phyloP scores from a whole-genome alignment of 2,329 filamentous ascomycete species.

The Penicillium digitatum region DNA sequence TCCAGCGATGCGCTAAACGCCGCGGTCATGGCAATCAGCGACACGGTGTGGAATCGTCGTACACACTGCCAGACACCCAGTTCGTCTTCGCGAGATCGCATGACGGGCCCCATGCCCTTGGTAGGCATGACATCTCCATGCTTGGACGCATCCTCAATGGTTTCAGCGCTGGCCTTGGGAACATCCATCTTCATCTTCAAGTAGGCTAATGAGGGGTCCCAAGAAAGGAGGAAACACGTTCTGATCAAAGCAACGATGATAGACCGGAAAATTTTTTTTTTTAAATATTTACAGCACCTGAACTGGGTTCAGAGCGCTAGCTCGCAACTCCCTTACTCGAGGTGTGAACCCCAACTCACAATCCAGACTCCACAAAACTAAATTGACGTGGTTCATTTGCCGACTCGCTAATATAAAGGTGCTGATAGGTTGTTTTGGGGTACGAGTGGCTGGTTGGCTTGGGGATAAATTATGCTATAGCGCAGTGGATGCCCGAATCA shows the following conservation, averaged over 20 bases:
- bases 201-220: background rate
- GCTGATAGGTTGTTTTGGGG: background rate
- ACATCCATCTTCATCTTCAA: background rate
- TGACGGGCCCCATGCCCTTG: constrained; percentile 18
- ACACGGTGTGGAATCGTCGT: constrained; percentile 34
- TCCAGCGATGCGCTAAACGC: constrained; percentile 44
- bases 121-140: background rate
- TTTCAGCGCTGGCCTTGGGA: background rate
- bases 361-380: background rate
- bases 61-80: constrained; percentile 40
- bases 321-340: too few species aligned
- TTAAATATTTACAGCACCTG: background rate
- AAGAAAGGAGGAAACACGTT: too few species aligned
- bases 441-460: background rate
- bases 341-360: background rate
- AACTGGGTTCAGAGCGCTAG: background rate
- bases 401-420: background rate
- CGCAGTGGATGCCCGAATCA: background rate
- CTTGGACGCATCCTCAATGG: constrained; percentile 2
- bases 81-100: constrained; percentile 40
- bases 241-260: too few species aligned
- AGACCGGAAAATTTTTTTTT: too few species aligned
- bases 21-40: constrained; percentile 39
- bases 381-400: background rate
- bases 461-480: background rate